Conservation (phyloP, 179 eudicot species). For the Patellifolia procumbens region DNA sequence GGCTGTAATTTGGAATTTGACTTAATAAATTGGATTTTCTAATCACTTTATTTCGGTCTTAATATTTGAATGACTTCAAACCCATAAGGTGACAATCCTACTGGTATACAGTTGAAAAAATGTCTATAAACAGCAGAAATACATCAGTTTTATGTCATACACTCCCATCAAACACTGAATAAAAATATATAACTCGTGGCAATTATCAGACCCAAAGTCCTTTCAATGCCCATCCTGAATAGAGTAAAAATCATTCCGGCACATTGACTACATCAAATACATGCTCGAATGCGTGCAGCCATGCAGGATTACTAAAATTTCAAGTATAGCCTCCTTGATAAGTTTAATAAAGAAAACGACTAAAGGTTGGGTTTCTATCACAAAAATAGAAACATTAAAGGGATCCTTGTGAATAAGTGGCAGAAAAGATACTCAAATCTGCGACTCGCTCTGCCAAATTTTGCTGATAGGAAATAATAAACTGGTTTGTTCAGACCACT, state of each 20-base stretch:
- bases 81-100: too few species aligned
- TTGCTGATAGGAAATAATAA: too few species aligned
- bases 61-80: too few species aligned
- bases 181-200: not conserved
- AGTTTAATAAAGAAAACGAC: too few species aligned
- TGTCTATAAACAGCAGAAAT: not conserved
- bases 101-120: not conserved
- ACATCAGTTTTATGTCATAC: not conserved
- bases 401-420: not conserved
- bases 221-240: not conserved
- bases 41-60: too few species aligned
- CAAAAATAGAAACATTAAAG: not conserved
- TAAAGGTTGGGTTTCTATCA: too few species aligned
- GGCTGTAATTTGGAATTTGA: too few species aligned
- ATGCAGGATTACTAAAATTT: not conserved
- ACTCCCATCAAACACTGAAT: slow-evolving; percentile 1
- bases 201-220: not conserved
- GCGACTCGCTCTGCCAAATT: not conserved
- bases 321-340: not conserved
- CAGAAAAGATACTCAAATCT: not conserved
- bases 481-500: not conserved
- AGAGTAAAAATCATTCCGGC: not conserved
- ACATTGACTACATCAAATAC: not conserved
- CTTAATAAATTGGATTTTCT: too few species aligned
- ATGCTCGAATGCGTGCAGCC: too few species aligned